These are phyloP conservation scores for Cyclotella choctawhatcheeana DNA, from an alignment of 108 stramenopile genomes.

Conservation along the genomic window DNA sequence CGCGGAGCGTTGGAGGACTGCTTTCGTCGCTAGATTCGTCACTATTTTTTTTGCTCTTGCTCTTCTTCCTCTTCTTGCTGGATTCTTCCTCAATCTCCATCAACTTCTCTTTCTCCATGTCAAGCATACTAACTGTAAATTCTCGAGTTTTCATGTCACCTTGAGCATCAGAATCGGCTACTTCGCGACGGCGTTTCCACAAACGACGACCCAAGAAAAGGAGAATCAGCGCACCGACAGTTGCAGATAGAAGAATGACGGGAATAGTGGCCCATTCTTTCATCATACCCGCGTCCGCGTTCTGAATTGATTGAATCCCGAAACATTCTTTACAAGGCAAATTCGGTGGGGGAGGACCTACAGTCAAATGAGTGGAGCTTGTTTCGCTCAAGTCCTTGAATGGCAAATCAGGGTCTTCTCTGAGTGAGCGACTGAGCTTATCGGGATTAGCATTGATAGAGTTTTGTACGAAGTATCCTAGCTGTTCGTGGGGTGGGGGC, in stretches of 20 bases:
- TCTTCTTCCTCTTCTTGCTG: not conserved
- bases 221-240: constrained; percentile 20
- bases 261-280: constrained; percentile 26
- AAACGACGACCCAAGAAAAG: constrained; percentile 30
- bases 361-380: constrained; percentile 25
- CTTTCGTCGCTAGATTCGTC: not conserved
- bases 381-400: constrained; percentile 24
- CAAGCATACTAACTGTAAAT: not conserved
- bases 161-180: not conserved
- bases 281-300: not conserved
- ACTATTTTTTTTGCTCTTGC: not conserved
- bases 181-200: constrained; percentile 13
- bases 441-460: constrained; percentile 39
- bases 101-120: not conserved
- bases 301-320: not conserved
- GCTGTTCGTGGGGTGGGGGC: constrained; percentile 41
- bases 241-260: constrained; percentile 14
- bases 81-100: not conserved
- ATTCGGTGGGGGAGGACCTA: constrained; percentile 11
- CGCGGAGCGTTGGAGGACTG: not conserved
- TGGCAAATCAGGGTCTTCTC: constrained; percentile 17
- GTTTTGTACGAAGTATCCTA: constrained; percentile 22
- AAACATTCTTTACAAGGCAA: not conserved
- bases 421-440: constrained; percentile 7
- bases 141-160: not conserved